These are phyloP conservation scores for Plasmodium gaboni DNA, from an alignment of 169 alveolate species.

Conservation along the genomic window DNA sequence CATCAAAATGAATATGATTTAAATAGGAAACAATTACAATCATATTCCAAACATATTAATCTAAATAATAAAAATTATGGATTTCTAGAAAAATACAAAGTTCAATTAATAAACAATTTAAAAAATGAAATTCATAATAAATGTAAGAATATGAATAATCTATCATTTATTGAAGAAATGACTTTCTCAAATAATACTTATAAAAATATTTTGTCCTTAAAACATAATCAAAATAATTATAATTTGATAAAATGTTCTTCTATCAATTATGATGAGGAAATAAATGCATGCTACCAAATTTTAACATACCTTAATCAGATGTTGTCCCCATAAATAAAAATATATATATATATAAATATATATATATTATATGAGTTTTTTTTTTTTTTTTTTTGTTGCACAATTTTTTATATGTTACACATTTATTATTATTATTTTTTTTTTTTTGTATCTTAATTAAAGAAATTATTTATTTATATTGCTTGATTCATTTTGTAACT, in stretches of 20 bases:
- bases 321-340: not conserved
- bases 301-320: constrained; percentile 13
- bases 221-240: constrained; percentile 23
- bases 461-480: too few species aligned
- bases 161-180: constrained; percentile 58
- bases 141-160: constrained; percentile 25
- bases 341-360: too few species aligned
- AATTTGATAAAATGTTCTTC: constrained; percentile 37
- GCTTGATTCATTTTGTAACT: too few species aligned
- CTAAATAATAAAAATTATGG: constrained; percentile 11
- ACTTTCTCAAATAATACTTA: constrained; percentile 18
- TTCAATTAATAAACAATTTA: constrained; percentile 32
- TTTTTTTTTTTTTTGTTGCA: too few species aligned
- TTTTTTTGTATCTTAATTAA: too few species aligned
- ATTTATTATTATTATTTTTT: too few species aligned
- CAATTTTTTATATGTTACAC: too few species aligned
- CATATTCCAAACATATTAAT: not conserved
- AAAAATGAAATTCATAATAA: constrained; percentile 33
- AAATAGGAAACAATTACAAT: not conserved
- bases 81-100: constrained; percentile 24
- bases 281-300: constrained; percentile 30
- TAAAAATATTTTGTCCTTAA: constrained; percentile 33
- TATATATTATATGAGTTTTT: too few species aligned
- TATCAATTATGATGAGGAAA: constrained; percentile 38
- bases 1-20: too few species aligned